A percentile compares a stretch with the other conserved stretches of the same genome.
phyloP scores from a whole-genome alignment of 441 rosid genomes.

The Euphorbia celastroides region DNA sequence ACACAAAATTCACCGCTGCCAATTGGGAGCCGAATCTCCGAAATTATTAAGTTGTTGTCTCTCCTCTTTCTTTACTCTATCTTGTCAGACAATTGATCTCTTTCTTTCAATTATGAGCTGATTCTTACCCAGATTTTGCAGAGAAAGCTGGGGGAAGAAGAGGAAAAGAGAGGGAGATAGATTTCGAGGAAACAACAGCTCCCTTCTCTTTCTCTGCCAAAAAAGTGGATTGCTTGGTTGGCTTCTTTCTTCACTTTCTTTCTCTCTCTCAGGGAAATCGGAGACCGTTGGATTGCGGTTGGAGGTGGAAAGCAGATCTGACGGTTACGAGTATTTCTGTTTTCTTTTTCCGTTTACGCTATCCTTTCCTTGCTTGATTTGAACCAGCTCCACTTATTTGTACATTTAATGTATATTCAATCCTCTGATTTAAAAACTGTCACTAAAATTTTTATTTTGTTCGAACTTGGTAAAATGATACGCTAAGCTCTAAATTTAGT shows the following conservation, averaged over 20 bases:
- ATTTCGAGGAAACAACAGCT: conserved; percentile 30
- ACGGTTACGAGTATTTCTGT: conserved; percentile 20
- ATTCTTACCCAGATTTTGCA: conserved; percentile 11
- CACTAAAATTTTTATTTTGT: no score
- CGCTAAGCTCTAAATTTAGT: no score
- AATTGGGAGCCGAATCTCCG: conserved; percentile 12
- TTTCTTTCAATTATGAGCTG: not conserved
- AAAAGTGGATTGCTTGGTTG: conserved; percentile 28
- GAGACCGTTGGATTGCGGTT: conserved; percentile 25
- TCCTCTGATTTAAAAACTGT: no score
- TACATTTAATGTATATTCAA: no score
- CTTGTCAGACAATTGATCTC: conserved; percentile 1
- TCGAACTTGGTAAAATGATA: no score
- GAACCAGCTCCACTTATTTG: no score
- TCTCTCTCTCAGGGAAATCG: conserved; percentile 14
- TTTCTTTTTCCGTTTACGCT: no score
- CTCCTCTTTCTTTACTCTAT: not conserved
- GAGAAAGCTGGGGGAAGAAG: conserved; percentile 13
- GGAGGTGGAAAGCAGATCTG: conserved; percentile 28
- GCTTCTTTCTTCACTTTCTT: conserved; percentile 15
- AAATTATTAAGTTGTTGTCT: conserved; percentile 8
- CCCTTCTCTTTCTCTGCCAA: conserved; percentile 20
- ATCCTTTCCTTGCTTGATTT: no score
- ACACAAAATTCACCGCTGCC: conserved; percentile 4
- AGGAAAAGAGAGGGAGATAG: conserved; percentile 12